Base-by-base conservation (phyloP, 2,329 filamentous ascomycete species). In the Alternaria consortialis region DNA sequence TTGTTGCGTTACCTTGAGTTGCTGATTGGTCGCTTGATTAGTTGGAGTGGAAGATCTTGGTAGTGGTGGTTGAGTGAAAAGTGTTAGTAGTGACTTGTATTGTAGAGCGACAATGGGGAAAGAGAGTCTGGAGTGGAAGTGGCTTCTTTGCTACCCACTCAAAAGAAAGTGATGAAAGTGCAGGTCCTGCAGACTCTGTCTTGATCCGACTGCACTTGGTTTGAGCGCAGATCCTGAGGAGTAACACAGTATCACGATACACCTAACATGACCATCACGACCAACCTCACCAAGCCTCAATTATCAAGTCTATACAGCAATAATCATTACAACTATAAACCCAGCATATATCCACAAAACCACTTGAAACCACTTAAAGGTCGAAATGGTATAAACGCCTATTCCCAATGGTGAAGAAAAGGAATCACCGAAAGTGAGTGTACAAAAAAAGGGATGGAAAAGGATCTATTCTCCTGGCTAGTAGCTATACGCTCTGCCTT, bases 401-500 rank as follows among this genome's bases (percentile, higher is more conserved):
- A 25, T 23, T 36, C 32, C 42, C 15, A 58, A 40, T 61, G 34
- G 39, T 32, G 29, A 46, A 37, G 17, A 29, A 53, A 59, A 42
- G 27, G 13, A 53, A 25, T 20, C 39, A 42, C 39, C 39, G 39
- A 34, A 36, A 37, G 46, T 50, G 46, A 46, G 58, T 61, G 61
- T 56, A 65, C 61, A 54, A 56, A 64, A 64, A 60, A 34, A 29
- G n/a, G 37, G 65, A 64, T 57, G 65, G 12, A 20, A 50, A 56
- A 64, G 65, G 40, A 63, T 72, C 65, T 70, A 70, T 59, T 70
- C 69, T 73, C 69, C 69, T 71, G 62, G 69, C 70, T 44, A 65
- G 9, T 23, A 48, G 11, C 59, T 40, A 12, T 40, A 20, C 9
- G 37, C 46, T 56, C 60, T 60, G 57, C 65, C 69, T 67, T 74